Conservation (phyloP, 495 filamentous ascomycete genomes). For the Hypoxylon trugodes region DNA sequence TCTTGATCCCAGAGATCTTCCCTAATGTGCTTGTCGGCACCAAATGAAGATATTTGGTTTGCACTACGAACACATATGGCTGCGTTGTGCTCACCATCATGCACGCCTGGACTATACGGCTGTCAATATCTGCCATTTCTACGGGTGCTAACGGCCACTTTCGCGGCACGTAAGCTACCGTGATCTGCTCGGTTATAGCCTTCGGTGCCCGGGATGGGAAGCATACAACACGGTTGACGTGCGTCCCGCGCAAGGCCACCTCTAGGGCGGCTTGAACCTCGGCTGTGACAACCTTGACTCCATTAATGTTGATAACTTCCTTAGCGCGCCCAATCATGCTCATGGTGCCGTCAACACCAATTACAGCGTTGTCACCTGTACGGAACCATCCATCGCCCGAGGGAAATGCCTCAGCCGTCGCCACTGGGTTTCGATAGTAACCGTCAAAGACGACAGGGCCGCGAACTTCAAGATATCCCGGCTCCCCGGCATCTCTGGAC, state of each 20-base stretch:
- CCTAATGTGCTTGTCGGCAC: constrained; percentile 51
- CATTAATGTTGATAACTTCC: constrained; percentile 67
- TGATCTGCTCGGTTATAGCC: constrained; percentile 49
- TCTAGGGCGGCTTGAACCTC: constrained; percentile 58
- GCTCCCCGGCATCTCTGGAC: constrained; percentile 21
- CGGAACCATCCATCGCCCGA: constrained; percentile 69
- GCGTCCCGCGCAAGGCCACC: constrained; percentile 45
- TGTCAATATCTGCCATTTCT: constrained; percentile 4
- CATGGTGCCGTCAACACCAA: constrained; percentile 60
- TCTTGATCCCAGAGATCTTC: constrained; percentile 55
- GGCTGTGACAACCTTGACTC: constrained; percentile 55
- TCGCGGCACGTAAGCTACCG: constrained; percentile 48
- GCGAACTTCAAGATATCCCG: constrained; percentile 38
- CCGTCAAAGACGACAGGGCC: constrained; percentile 63
- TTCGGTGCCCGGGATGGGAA: constrained; percentile 44
- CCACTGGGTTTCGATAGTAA: constrained; percentile 67
- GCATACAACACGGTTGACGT: constrained; percentile 30
- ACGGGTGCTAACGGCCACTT: constrained; percentile 3
- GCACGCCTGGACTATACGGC: background rate
- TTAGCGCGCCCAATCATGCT: constrained; percentile 65
- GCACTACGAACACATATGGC: constrained; percentile 13
- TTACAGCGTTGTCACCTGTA: constrained; percentile 66
- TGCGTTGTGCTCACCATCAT: constrained; percentile 25
- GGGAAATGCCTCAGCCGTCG: constrained; percentile 64
- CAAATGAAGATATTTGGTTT: constrained; percentile 1